These are phyloP conservation scores for Durotheca rogersii DNA, from an alignment of 495 filamentous ascomycete genomes.

Conservation along the genomic window DNA sequence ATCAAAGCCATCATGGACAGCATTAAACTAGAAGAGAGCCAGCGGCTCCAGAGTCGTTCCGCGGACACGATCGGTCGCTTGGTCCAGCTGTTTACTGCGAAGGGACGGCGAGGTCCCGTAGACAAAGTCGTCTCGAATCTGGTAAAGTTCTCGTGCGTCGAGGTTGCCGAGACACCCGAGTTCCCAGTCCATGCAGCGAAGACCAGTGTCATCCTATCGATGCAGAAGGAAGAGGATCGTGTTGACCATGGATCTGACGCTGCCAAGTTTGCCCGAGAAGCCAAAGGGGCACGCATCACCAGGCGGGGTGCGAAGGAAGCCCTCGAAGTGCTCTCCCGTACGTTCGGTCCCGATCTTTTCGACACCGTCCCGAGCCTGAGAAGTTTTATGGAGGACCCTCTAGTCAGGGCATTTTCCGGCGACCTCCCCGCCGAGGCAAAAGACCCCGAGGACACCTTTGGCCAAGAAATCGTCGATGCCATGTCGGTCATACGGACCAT, in stretches of 20 bases:
- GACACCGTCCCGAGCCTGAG: slow-evolving; percentile 77
- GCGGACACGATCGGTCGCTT: slow-evolving; percentile 76
- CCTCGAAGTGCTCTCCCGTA: slow-evolving; percentile 78
- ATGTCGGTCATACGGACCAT: slow-evolving; percentile 90
- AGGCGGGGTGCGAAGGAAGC: slow-evolving; percentile 92
- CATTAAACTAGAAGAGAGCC: slow-evolving; percentile 90
- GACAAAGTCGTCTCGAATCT: slow-evolving; percentile 93
- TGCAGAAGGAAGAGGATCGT: slow-evolving; percentile 95
- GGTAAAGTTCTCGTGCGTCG: slow-evolving; percentile 94
- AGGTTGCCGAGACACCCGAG: slow-evolving; percentile 95
- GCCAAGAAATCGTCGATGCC: slow-evolving; percentile 90
- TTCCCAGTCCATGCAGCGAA: slow-evolving; percentile 76
- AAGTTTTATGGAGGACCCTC: slow-evolving; percentile 74
- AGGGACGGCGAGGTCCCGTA: slow-evolving; percentile 73
- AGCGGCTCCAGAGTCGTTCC: slow-evolving; percentile 86
- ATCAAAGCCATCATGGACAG: slow-evolving; percentile 99
- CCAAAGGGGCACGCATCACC: slow-evolving; percentile 81
- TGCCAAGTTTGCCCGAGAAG: slow-evolving; percentile 81
- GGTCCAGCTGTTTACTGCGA: slow-evolving; percentile 79
- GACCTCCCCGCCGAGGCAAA: slow-evolving; percentile 69
- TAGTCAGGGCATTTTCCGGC: slow-evolving; percentile 70
- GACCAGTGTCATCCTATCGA: slow-evolving; percentile 77
- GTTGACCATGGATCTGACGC: slow-evolving; percentile 83
- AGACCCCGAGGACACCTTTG: slow-evolving; percentile 67
- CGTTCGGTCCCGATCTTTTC: slow-evolving; percentile 75